Percentiles rank a stretch among this genome's conserved stretches.
These are phyloP conservation scores for Protomyces pachydermus DNA, from an alignment of 1,139 yeast genomes.

Conservation along the genomic window DNA sequence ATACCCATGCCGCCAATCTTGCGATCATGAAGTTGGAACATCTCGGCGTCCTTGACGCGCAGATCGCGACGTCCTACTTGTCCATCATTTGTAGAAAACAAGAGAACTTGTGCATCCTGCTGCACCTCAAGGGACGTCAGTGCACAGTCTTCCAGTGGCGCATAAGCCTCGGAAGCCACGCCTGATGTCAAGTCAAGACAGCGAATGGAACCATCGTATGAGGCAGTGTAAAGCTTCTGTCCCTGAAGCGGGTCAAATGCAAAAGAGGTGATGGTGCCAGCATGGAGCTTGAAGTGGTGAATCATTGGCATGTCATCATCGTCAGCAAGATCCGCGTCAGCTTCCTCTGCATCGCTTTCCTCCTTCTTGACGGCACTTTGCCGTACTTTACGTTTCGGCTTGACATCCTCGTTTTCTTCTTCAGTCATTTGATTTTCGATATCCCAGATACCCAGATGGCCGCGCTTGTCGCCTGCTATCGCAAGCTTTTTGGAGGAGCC, in stretches of 20 bases:
- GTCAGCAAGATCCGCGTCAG: conserved; percentile 44
- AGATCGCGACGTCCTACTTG: conserved; percentile 67
- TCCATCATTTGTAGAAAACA: conserved; percentile 73
- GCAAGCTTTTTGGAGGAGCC: conserved; percentile 56
- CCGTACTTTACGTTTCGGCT: not conserved
- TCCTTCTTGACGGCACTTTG: not conserved
- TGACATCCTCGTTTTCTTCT: not conserved
- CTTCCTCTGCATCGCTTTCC: conserved; percentile 16
- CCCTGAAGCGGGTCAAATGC: conserved; percentile 50
- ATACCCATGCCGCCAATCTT: conserved; percentile 84
- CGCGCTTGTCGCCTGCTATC: conserved; percentile 81
- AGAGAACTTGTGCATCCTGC: conserved; percentile 52
- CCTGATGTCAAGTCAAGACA: conserved; percentile 60
- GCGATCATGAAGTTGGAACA: conserved; percentile 70
- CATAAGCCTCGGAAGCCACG: conserved; percentile 52
- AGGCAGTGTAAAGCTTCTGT: conserved; percentile 58
- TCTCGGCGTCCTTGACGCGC: conserved; percentile 41
- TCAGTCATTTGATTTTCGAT: conserved; percentile 43
- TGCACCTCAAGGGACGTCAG: conserved; percentile 47
- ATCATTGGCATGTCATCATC: conserved; percentile 52
- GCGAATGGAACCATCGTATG: conserved; percentile 85
- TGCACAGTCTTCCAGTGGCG: conserved; percentile 52
- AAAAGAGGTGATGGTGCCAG: conserved; percentile 64
- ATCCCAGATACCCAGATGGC: conserved; percentile 87
- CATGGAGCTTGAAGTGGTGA: conserved; percentile 65